A percentile compares a stretch with the other conserved stretches of the same genome.
Evolutionary conservation across 2,329 filamentous ascomycete genomes (phyloP).

Genomic region (Fusarium tanahbumbuense): DNA sequence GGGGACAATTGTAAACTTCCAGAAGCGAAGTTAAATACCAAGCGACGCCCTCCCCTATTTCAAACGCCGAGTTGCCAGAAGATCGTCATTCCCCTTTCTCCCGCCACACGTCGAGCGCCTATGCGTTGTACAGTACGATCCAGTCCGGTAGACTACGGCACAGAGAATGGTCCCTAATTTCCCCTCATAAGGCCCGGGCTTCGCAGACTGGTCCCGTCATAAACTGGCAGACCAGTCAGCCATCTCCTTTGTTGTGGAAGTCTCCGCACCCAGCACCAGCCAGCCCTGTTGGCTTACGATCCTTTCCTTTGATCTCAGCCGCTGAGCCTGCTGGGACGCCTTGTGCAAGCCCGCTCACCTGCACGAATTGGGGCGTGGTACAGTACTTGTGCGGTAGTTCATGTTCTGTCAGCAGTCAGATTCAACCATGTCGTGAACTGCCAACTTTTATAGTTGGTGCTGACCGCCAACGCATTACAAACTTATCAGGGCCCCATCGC

Average conservation of each 20-base stretch:
- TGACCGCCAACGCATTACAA: constrained; percentile 36
- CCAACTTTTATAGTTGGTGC: constrained; percentile 22
- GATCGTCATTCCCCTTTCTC: constrained; percentile 37
- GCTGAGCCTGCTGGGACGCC: constrained; percentile 40
- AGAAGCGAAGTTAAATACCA: constrained; percentile 30
- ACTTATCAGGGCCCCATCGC: background rate
- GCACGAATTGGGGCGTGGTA: constrained; percentile 28
- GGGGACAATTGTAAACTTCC: constrained; percentile 16
- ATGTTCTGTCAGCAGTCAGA: constrained; percentile 39
- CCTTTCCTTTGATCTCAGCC: constrained; percentile 42
- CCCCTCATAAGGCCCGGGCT: constrained; percentile 31
- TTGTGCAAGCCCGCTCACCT: constrained; percentile 38
- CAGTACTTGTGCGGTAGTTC: background rate
- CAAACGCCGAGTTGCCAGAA: constrained; percentile 16
- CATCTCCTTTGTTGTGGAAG: constrained; percentile 18
- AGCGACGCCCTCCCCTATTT: constrained; percentile 16
- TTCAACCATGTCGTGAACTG: constrained; percentile 34
- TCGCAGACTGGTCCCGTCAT: constrained; percentile 22
- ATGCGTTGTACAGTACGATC: constrained; percentile 21
- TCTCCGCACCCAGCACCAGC: constrained; percentile 35
- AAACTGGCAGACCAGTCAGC: constrained; percentile 25
- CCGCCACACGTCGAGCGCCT: constrained; percentile 16
- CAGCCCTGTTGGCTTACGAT: constrained; percentile 42
- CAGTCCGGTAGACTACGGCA: background rate
- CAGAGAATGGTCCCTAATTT: constrained; percentile 37